A percentile compares a stretch with the other conserved stretches of the same genome.
Evolutionary conservation across 169 alveolate genomes (phyloP).

Genomic region (Plasmodium fragile): DNA sequence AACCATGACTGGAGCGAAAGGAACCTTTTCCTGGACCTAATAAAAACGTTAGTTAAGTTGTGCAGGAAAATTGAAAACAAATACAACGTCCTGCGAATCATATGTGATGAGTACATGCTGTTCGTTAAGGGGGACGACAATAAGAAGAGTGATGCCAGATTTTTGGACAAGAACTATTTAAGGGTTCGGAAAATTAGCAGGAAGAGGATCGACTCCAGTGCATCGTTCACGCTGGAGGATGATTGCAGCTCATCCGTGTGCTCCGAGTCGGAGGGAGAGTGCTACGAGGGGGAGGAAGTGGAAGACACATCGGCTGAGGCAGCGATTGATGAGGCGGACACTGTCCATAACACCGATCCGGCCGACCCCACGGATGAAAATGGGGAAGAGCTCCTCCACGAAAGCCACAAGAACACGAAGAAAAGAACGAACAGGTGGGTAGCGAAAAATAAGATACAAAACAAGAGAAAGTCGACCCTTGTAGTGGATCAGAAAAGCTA

Average conservation of each 20-base stretch:
- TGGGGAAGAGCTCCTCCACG: neutral
- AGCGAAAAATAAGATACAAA: neutral
- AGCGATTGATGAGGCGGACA: neutral
- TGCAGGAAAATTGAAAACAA: slow-evolving; percentile 60
- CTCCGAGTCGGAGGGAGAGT: slow-evolving; percentile 50
- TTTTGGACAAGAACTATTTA: slow-evolving; percentile 40
- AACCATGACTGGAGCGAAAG: slow-evolving; percentile 43
- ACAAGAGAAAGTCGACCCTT: slow-evolving; percentile 20
- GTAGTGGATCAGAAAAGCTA: slow-evolving; percentile 37
- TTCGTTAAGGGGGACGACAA: slow-evolving; percentile 42
- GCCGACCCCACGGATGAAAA: neutral
- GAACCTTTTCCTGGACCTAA: slow-evolving; percentile 34
- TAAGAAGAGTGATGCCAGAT: slow-evolving; percentile 20
- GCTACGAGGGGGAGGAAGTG: neutral
- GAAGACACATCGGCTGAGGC: neutral
- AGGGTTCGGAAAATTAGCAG: slow-evolving; percentile 27
- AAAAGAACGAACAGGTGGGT: neutral
- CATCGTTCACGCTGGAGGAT: slow-evolving; percentile 29
- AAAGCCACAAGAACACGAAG: neutral
- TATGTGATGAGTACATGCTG: slow-evolving; percentile 30
- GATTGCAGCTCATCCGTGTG: slow-evolving; percentile 55
- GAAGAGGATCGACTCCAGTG: slow-evolving; percentile 42
- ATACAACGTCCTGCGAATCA: slow-evolving; percentile 46
- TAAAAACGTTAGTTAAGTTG: slow-evolving; percentile 37
- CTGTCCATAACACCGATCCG: neutral